phyloP scores from a whole-genome alignment of 805 yeast genomes.

The Hanseniaspora meyeri region DNA sequence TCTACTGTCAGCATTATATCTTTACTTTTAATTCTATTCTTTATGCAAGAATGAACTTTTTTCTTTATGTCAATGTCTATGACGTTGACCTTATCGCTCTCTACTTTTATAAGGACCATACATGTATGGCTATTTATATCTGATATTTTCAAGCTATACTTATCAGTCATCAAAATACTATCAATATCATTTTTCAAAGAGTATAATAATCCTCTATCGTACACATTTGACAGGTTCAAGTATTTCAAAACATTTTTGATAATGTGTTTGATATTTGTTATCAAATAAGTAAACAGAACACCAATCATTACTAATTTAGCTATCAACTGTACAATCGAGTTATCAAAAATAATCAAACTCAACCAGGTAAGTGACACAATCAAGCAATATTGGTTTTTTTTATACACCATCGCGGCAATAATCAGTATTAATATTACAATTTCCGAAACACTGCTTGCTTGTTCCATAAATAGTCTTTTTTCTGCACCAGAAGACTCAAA shows the following conservation, averaged over 20 bases:
- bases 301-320: neutral
- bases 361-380: neutral
- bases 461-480: neutral
- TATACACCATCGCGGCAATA: neutral
- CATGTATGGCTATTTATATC: neutral
- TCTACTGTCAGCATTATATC: slow-evolving; percentile 8
- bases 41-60: neutral
- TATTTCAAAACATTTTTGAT: neutral
- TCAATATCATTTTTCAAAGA: neutral
- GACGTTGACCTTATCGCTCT: neutral
- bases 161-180: slow-evolving; percentile 9
- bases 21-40: neutral
- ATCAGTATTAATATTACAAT: neutral
- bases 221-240: slow-evolving; percentile 4
- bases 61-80: slow-evolving; percentile 6
- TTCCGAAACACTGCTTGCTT: neutral
- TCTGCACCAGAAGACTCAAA: neutral
- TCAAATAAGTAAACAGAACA: neutral
- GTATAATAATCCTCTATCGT: neutral
- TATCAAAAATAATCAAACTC: neutral
- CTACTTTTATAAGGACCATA: slow-evolving; percentile 6
- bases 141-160: neutral
- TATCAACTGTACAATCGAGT: neutral
- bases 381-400: neutral
- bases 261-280: neutral